Evolutionary conservation across 1,284 basidiomycete species (phyloP), one percentile per base, ranked within the genome.

Genomic region (Butyriboletus appendiculatus): DNA sequence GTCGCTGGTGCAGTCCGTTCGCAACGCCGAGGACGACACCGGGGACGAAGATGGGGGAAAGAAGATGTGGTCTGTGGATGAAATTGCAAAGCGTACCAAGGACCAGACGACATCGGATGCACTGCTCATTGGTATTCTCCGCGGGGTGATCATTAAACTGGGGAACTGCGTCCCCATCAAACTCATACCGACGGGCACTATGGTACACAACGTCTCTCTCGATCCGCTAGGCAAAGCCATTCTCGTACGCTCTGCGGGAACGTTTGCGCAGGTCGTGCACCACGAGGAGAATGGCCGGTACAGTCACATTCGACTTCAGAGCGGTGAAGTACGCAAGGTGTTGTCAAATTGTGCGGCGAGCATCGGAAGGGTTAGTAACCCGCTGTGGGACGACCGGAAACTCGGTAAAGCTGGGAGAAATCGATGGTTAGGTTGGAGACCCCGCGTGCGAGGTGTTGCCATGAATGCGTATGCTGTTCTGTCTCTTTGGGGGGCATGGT

Each of bases 131-230:
- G 94, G 95, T 78, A 78, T 95, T 40, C 82, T 98, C 46, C 90
- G 96, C 38, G 86, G 91, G 1, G 76, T 88, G 62, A 94, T 93
- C 1, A 78, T 98, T 68, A 90, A 91, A 69, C 88, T 92, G 0
- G 96, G 96, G 42, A 98, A 99, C 68, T 94, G 96, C 48, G 84
- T 99, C 15, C 96, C 94, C 0, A 77, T 99, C 49, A 85, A 88
- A 50, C 85, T 98, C 58, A 94, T 98, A 60, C 96, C 96, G 0
- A 84, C 92, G 30, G 95, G 96, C 16, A 97, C 95, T 7, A 82
- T 90, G 64, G 86, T 98, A 56, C 95, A 98, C 78, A 90, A 85
- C 66, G 81, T 99, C 59, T 80, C 91, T 0, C 82, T 98, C 50
- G 76, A 82, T 44, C 88, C 92, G 0, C 73, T 82, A 6, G 94